Evolutionary conservation across 192 early-diverging fungal species (phyloP).

Genomic region (Dimargaris cristalligena): DNA sequence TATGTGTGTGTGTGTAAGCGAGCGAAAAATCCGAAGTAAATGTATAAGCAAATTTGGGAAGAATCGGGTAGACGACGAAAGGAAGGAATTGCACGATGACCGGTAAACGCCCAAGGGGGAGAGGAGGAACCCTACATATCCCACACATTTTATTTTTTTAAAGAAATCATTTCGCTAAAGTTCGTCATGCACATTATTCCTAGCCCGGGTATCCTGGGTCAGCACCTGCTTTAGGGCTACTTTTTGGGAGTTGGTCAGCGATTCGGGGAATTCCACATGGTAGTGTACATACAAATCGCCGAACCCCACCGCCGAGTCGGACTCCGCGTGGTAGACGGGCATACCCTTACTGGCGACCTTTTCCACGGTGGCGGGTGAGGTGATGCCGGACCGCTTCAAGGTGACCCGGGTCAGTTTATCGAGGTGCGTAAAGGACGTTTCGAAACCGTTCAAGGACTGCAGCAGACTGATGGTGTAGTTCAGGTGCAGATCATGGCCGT

Average conservation of each 20-base stretch:
- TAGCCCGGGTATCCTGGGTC: too few species aligned
- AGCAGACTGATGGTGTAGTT: conserved; percentile 59
- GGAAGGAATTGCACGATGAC: too few species aligned
- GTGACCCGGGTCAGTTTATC: conserved; percentile 51
- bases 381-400: conserved; percentile 34
- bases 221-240: conserved; percentile 24
- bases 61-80: too few species aligned
- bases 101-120: too few species aligned
- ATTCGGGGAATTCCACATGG: conserved; percentile 60
- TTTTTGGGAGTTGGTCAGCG: not conserved
- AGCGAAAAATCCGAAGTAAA: too few species aligned
- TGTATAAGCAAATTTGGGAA: too few species aligned
- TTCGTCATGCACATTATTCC: too few species aligned
- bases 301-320: conserved; percentile 25
- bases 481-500: conserved; percentile 58
- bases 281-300: conserved; percentile 81
- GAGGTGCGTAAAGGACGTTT: conserved; percentile 54
- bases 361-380: conserved; percentile 60
- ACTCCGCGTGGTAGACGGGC: conserved; percentile 44
- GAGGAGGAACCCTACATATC: too few species aligned
- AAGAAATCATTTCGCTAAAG: too few species aligned
- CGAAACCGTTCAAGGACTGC: conserved; percentile 68
- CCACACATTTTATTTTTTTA: too few species aligned
- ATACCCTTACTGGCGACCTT: conserved; percentile 72
- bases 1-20: too few species aligned